These are phyloP conservation scores for Peronospora tabacina DNA, from an alignment of 352 stramenopile species.

Conservation along the genomic window DNA sequence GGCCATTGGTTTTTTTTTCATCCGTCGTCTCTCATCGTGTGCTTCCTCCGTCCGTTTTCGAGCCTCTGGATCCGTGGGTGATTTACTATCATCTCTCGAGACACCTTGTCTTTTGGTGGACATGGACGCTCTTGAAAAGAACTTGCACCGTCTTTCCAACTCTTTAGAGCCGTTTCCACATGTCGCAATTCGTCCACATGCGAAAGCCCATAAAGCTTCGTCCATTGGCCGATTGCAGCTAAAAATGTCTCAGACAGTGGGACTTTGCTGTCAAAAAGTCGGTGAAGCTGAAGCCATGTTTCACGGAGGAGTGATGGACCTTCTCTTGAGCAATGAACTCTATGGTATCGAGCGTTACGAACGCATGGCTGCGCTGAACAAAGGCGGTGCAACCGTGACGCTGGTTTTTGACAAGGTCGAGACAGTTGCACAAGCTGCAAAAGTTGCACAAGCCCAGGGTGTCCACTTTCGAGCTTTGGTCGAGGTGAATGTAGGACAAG, in stretches of 20 bases:
- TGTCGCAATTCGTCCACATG: slow-evolving; percentile 55
- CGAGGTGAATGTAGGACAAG: slow-evolving; percentile 68
- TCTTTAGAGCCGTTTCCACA: slow-evolving; percentile 23
- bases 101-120: slow-evolving; percentile 65
- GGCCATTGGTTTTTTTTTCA: slow-evolving; percentile 7
- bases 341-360: slow-evolving; percentile 35
- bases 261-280: slow-evolving; percentile 67
- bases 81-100: slow-evolving; percentile 38
- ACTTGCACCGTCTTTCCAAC: slow-evolving; percentile 33
- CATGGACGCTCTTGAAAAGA: slow-evolving; percentile 52
- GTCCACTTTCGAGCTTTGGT: slow-evolving; percentile 51
- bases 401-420: slow-evolving; percentile 53
- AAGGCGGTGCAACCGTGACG: slow-evolving; percentile 37
- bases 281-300: slow-evolving; percentile 69
- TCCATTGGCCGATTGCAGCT: slow-evolving; percentile 45
- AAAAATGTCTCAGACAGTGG: slow-evolving; percentile 32
- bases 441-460: slow-evolving; percentile 15
- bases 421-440: slow-evolving; percentile 34
- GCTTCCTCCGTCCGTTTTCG: slow-evolving; percentile 16
- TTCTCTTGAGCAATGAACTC: slow-evolving; percentile 71
- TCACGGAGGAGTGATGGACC: slow-evolving; percentile 37
- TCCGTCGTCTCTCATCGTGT: slow-evolving; percentile 7
- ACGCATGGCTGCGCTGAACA: slow-evolving; percentile 39
- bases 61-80: slow-evolving; percentile 22
- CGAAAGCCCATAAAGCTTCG: slow-evolving; percentile 67